Evolutionary conservation across 2,329 filamentous ascomycete species (phyloP), one percentile per base, ranked within the genome.

Genomic region (Cercospora brassicicola): DNA sequence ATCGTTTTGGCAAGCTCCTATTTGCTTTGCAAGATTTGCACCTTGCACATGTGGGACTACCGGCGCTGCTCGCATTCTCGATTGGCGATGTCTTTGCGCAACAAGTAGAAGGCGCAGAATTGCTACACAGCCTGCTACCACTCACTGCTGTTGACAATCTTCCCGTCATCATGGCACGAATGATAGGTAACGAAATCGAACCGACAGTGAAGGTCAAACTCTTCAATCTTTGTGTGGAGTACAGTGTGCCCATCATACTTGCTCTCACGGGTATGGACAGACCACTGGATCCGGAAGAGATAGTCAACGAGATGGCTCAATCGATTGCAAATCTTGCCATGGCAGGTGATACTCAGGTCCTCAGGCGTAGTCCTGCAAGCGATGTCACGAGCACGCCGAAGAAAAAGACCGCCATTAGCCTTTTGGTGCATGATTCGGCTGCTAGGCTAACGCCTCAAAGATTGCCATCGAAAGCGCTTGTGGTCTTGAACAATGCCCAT

Each of bases 111-210:
- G 82, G 82, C 0, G 92, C 96, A 76, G 87, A 92, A 57, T 82
- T 99, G 11, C 74, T 98, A 4, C 89, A 89, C 48, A 88, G 86
- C 72, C 83, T 87, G n/a, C 74, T 87, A 8, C 77, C 81, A 3
- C 71, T 78, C 18, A 69, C 78, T 42, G 75, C 74, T 7, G 72
- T 76, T 8, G 82, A 83, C 23, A 77, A 78, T 28, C 81, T 87
- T 1, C 89, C 90, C 0, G 92, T 94, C 71, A 78, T 98, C 63
- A 97, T 96, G 89, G 88, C 91, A 67, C 88, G 95, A 60, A 91
- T 97, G 81, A 91, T 99, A 72, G 93, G 93, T 0, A 94, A 98
- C 77, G 94, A 98, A 77, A 92, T 96, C 81, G 94, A 98, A 71
- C 94, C 96, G 0, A 89, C 92, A 6, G 84, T 97, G 72, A 97